Conservation (phyloP, 169 alveolate species). For the Eimeria necatrix region DNA sequence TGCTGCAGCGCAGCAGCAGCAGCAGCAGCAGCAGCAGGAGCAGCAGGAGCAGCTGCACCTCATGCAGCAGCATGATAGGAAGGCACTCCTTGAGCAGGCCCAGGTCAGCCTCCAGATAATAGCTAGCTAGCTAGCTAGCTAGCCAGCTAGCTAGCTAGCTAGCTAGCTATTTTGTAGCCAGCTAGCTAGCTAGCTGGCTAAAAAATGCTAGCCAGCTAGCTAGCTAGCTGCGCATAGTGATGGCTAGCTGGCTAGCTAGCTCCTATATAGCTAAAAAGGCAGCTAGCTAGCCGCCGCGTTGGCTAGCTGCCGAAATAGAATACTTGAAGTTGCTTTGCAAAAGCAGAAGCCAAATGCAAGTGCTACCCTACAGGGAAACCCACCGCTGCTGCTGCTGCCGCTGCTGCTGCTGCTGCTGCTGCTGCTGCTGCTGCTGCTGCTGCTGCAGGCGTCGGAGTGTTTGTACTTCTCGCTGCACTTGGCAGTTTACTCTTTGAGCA, state of each 20-base stretch:
- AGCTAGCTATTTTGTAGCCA: neutral
- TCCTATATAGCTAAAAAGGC: neutral
- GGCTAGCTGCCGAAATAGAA: too few relatives aligned
- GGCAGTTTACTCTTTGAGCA: constrained; percentile 18
- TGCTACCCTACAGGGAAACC: too few relatives aligned
- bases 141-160: constrained; percentile 1
- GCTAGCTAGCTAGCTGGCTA: neutral
- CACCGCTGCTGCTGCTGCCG: too few relatives aligned
- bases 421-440: neutral
- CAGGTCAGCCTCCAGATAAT: neutral
- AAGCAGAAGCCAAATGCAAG: too few relatives aligned
- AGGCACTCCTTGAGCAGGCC: constrained; percentile 23
- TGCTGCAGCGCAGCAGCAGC: constrained; percentile 29
- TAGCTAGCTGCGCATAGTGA: too few relatives aligned
- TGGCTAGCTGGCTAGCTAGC: constrained; percentile 1
- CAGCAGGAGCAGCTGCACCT: constrained; percentile 22
- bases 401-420: too few relatives aligned
- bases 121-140: neutral
- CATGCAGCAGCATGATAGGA: neutral
- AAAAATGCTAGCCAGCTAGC: too few relatives aligned
- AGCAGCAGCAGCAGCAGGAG: constrained; percentile 37
- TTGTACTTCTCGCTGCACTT: constrained; percentile 42
- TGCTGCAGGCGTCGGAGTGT: constrained; percentile 26
- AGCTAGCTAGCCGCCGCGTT: too few relatives aligned
- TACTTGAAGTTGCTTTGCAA: too few relatives aligned